Percentiles rank a stretch among this genome's conserved stretches.
Evolutionary conservation across 768 basidiomycete species (phyloP).

Genomic region (Xerocomus spinulosus): DNA sequence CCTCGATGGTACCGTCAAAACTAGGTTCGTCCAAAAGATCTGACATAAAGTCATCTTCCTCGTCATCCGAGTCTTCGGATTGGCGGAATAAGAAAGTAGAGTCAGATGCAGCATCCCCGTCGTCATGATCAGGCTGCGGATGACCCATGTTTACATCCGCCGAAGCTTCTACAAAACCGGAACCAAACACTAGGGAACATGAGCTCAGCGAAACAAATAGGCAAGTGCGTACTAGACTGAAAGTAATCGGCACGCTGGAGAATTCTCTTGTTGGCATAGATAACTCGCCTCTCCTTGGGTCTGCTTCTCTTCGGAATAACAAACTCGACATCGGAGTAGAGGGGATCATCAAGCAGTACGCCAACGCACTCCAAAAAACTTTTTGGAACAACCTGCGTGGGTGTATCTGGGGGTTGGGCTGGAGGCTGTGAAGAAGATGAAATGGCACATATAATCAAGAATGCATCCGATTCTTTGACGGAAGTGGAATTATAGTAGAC

Average conservation of each 20-base stretch:
- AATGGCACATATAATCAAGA: slow-evolving; percentile 76
- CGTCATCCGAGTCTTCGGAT: slow-evolving; percentile 50
- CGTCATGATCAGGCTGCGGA: slow-evolving; percentile 24
- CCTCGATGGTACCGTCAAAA: slow-evolving; percentile 25
- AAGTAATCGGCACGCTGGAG: slow-evolving; percentile 76
- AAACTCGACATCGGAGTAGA: slow-evolving; percentile 83
- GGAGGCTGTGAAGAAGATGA: slow-evolving; percentile 59
- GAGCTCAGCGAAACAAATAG: background rate
- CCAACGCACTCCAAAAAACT: slow-evolving; percentile 69
- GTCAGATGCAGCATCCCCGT: slow-evolving; percentile 50
- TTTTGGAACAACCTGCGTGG: slow-evolving; percentile 57
- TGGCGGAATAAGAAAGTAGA: slow-evolving; percentile 34
- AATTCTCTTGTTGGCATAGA: slow-evolving; percentile 67
- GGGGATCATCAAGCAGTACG: slow-evolving; percentile 69
- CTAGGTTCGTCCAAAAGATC: slow-evolving; percentile 32
- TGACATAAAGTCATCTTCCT: slow-evolving; percentile 43
- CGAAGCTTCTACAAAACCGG: slow-evolving; percentile 62
- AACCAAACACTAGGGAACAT: slow-evolving; percentile 58
- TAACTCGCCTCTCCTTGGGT: slow-evolving; percentile 37
- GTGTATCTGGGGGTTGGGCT: slow-evolving; percentile 38
- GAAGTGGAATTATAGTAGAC: slow-evolving; percentile 56
- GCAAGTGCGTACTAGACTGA: slow-evolving; percentile 47
- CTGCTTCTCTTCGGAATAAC: slow-evolving; percentile 51
- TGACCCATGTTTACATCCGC: slow-evolving; percentile 27
- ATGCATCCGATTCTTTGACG: slow-evolving; percentile 58